Conservation (phyloP, 2,329 filamentous ascomycete genomes). For the Ascochyta lentis region DNA sequence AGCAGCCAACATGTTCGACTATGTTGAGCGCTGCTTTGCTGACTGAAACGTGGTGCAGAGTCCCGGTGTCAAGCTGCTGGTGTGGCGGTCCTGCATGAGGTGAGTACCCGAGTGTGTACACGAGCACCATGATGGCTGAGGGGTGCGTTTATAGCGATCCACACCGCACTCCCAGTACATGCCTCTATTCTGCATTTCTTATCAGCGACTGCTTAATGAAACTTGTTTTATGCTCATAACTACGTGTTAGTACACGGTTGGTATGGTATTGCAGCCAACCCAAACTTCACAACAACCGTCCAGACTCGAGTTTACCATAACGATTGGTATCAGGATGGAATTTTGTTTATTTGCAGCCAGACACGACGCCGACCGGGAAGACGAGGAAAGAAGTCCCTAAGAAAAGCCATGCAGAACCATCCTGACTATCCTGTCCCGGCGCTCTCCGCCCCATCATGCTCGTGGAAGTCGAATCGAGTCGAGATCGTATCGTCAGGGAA, state of each 20-base stretch:
- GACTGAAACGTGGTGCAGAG: too few relatives aligned
- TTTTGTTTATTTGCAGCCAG: constrained; percentile 34
- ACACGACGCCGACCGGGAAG: constrained; percentile 24
- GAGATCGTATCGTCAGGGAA: constrained; percentile 35
- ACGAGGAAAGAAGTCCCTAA: constrained; percentile 24
- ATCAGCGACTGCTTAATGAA: neutral
- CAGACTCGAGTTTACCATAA: constrained; percentile 5
- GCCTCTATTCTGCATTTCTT: neutral
- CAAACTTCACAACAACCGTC: neutral
- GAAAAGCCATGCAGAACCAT: constrained; percentile 36
- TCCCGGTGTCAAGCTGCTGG: neutral
- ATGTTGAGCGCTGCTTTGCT: too few relatives aligned
- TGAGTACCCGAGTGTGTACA: constrained; percentile 19
- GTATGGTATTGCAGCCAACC: neutral
- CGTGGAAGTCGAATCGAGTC: constrained; percentile 24
- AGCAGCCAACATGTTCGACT: too few relatives aligned
- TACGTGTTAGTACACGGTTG: neutral
- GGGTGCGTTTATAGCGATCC: constrained; percentile 1
- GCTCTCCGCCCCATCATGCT: constrained; percentile 22
- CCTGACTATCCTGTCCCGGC: constrained; percentile 27
- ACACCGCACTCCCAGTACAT: neutral
- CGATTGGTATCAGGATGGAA: constrained; percentile 30
- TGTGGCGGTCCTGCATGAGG: constrained; percentile 1
- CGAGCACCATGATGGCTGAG: constrained; percentile 16
- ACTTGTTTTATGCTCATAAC: neutral